Evolutionary conservation across 2,329 filamentous ascomycete species (phyloP).

Genomic region (Beauveria scarabaeidicola): DNA sequence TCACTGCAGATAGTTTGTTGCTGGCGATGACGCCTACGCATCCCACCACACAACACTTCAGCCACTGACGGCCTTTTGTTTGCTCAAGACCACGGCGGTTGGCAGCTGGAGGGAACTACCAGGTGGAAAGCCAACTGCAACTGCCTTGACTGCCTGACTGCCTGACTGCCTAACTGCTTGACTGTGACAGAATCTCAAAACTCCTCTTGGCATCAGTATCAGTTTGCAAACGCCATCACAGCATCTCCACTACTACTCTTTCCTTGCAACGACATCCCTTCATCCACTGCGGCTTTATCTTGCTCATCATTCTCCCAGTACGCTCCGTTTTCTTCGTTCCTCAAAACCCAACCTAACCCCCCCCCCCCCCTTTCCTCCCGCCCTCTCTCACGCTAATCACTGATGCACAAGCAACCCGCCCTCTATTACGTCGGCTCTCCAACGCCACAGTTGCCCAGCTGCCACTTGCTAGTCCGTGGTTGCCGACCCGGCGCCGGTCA

Average conservation of each 20-base stretch:
- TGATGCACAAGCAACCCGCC: neutral
- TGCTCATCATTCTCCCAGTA: neutral
- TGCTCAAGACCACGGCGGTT: no score
- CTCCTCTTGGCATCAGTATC: neutral
- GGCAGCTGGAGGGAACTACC: no score
- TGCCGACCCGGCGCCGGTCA: slow-evolving; percentile 3
- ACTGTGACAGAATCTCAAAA: no score
- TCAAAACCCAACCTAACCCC: neutral
- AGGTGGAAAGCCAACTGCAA: no score
- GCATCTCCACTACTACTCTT: neutral
- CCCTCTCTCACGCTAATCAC: neutral
- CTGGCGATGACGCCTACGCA: no score
- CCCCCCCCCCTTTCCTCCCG: neutral
- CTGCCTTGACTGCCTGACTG: no score
- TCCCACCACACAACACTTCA: no score
- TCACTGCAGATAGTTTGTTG: no score
- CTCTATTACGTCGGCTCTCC: neutral
- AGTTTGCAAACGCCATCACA: neutral
- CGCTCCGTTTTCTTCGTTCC: neutral
- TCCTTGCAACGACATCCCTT: neutral
- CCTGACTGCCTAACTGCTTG: no score
- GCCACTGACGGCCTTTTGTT: no score
- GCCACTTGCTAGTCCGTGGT: neutral
- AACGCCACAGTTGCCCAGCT: slow-evolving; percentile 1
- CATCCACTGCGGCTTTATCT: neutral